These are phyloP conservation scores for Metschnikowia henanensis DNA, from an alignment of 805 yeast species.

Conservation along the genomic window DNA sequence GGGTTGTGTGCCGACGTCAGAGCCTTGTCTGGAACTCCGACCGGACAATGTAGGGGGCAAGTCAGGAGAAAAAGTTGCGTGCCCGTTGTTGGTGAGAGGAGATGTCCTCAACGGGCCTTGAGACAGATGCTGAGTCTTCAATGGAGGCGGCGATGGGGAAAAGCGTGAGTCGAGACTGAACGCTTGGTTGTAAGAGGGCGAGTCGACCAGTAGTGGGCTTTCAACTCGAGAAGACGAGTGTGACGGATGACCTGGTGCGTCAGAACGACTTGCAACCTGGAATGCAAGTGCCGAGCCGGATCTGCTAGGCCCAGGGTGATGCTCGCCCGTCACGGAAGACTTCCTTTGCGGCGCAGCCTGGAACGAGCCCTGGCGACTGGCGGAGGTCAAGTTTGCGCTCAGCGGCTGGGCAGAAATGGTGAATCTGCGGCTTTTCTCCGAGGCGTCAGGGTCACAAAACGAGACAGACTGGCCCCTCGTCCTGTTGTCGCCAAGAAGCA, in stretches of 20 bases:
- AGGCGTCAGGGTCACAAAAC: conserved; percentile 35
- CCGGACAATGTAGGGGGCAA: conserved; percentile 9
- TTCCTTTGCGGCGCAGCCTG: conserved; percentile 12
- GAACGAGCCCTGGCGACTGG: conserved; percentile 12
- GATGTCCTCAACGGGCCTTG: conserved; percentile 8
- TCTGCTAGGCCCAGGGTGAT: conserved; percentile 7
- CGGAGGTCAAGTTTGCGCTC: conserved; percentile 22
- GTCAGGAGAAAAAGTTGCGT: conserved; percentile 10
- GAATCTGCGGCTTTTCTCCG: conserved; percentile 40
- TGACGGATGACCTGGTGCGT: background rate
- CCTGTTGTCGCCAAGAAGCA: conserved; percentile 7
- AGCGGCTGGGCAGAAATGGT: conserved; percentile 47
- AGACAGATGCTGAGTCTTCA: background rate
- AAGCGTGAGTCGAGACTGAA: conserved; percentile 6
- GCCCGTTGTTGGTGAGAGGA: conserved; percentile 5
- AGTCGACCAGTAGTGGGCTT: conserved; percentile 9
- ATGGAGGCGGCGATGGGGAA: conserved; percentile 14
- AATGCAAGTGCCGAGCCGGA: conserved; percentile 12
- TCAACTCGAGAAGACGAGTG: conserved; percentile 8
- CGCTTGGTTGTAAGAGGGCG: conserved; percentile 1
- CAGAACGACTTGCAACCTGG: conserved; percentile 5
- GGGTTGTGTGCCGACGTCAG: conserved; percentile 15
- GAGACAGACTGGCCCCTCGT: conserved; percentile 27
- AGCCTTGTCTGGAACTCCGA: conserved; percentile 16
- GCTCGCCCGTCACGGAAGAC: conserved; percentile 11